These are phyloP conservation scores for Millerozyma acaciae DNA, from an alignment of 805 yeast genomes.

Conservation along the genomic window DNA sequence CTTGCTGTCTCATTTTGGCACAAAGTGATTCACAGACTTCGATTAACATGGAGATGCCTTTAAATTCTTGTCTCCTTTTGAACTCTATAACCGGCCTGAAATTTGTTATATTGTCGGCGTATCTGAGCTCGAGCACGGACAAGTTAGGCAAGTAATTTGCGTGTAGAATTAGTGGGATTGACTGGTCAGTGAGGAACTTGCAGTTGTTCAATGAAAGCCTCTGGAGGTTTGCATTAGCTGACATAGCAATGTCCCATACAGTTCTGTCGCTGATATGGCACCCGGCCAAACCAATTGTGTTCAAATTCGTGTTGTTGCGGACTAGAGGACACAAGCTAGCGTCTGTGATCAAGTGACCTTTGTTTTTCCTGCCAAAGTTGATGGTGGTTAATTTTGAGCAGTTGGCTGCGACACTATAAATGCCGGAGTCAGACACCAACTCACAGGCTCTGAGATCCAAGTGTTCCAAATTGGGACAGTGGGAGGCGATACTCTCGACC, in stretches of 20 bases:
- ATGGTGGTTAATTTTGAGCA: slow-evolving; percentile 58
- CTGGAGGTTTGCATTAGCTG: slow-evolving; percentile 46
- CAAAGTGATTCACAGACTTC: slow-evolving; percentile 78
- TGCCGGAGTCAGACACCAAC: slow-evolving; percentile 67
- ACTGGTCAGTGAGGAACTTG: slow-evolving; percentile 50
- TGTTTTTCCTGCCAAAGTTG: slow-evolving; percentile 75
- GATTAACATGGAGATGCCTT: slow-evolving; percentile 52
- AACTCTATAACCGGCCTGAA: slow-evolving; percentile 65
- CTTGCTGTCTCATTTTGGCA: slow-evolving; percentile 55
- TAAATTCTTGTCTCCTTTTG: slow-evolving; percentile 48
- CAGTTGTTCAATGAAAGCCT: slow-evolving; percentile 78
- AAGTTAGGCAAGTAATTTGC: slow-evolving; percentile 52
- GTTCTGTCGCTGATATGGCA: slow-evolving; percentile 73
- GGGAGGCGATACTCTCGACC: slow-evolving; percentile 47
- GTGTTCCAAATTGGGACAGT: slow-evolving; percentile 56
- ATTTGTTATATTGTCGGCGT: slow-evolving; percentile 52
- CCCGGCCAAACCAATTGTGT: slow-evolving; percentile 86
- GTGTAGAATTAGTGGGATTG: slow-evolving; percentile 48
- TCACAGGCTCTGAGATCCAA: slow-evolving; percentile 86
- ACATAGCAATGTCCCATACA: slow-evolving; percentile 72
- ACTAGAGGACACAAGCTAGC: slow-evolving; percentile 57
- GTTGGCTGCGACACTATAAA: slow-evolving; percentile 58
- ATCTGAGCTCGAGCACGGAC: slow-evolving; percentile 74
- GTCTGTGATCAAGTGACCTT: slow-evolving; percentile 68
- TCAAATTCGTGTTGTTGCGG: slow-evolving; percentile 47